Evolutionary conservation across 768 basidiomycete species (phyloP).

Genomic region (Gloeostereum incarnatum): DNA sequence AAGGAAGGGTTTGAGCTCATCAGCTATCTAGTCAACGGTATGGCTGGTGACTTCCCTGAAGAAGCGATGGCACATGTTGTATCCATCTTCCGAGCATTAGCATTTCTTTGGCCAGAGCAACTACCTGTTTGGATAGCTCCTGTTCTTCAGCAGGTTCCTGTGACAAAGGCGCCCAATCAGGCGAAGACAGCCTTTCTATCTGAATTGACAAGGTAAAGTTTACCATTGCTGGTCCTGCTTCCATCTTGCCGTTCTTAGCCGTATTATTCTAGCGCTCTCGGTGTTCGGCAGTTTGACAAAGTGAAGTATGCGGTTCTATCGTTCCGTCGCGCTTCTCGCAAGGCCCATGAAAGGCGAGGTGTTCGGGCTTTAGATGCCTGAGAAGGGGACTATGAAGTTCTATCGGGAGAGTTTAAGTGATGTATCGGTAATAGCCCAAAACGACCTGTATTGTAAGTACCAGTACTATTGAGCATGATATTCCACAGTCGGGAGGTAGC

Average conservation of each 20-base stretch:
- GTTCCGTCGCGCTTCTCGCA: conserved; percentile 67
- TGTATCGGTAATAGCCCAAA: not conserved
- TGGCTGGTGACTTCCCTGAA: conserved; percentile 84
- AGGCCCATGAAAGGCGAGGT: conserved; percentile 57
- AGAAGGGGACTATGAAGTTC: too few relatives aligned
- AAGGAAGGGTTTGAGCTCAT: conserved; percentile 70
- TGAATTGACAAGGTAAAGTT: conserved; percentile 65
- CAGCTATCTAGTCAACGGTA: conserved; percentile 60
- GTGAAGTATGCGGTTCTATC: conserved; percentile 70
- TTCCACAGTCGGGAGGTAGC: too few relatives aligned
- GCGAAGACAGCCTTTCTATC: conserved; percentile 66
- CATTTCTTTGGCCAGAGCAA: conserved; percentile 57
- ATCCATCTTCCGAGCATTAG: conserved; percentile 66
- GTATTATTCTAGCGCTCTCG: conserved; percentile 43
- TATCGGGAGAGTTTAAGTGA: too few relatives aligned
- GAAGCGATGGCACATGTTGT: conserved; percentile 69
- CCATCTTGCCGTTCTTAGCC: conserved; percentile 7
- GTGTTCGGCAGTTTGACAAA: conserved; percentile 61
- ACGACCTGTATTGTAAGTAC: not conserved
- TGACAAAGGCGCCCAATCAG: conserved; percentile 45
- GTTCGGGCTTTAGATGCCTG: conserved; percentile 24
- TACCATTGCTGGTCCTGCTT: conserved; percentile 2
- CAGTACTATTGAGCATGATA: not conserved
- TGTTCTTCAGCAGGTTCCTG: conserved; percentile 63
- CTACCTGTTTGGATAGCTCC: conserved; percentile 65